Evolutionary conservation across 768 basidiomycete species (phyloP), one percentile per base, ranked within the genome.

Genomic region (Pleurotus platypus): DNA sequence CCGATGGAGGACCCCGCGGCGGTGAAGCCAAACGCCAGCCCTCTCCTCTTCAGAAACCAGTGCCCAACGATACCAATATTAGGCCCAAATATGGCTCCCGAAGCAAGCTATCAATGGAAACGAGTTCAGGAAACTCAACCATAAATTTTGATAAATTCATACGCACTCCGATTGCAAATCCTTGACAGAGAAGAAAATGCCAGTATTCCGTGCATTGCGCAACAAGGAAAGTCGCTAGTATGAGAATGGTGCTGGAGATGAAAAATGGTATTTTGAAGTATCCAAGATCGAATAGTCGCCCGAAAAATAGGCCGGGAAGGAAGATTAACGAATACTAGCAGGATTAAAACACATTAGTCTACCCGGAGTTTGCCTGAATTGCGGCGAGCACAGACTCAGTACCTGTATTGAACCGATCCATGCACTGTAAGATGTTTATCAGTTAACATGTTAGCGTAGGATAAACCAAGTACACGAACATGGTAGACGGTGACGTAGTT

Each of bases 111-210:
- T 27, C 40, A 12, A 53, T 22, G 35, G 49, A 18, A 26, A 20
- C 43, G 6, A 53, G 13, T 11, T 35, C 30, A 35, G 30, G 30
- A 35, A 26, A 35, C 11, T 35, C 30, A 35, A 1, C 30, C 4
- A 11, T 4, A 11, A 4, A 35, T 35, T 9, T 35, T 35, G 8
- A 35, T 35, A 35, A 35, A 35, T 35, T 11, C 30, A 58, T 56
- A 70, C 79, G 53, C 46, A 83, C 80, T 24, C 84, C 85, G 8
- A 81, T 63, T 3, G 78, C 78, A n/a, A 87, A 53, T 1, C 85
- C 87, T 62, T 89, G 87, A 49, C 75, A 83, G 0, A 89, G 73
- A 40, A 88, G 65, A 59, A 88, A 82, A 2, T 89, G 84, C 86
- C 86, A 87, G 62, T 82, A 88, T 61, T 71, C 55, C 16, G 65